Base-by-base conservation (phyloP, 2,329 filamentous ascomycete species). In the Lachnellula willkommii region DNA sequence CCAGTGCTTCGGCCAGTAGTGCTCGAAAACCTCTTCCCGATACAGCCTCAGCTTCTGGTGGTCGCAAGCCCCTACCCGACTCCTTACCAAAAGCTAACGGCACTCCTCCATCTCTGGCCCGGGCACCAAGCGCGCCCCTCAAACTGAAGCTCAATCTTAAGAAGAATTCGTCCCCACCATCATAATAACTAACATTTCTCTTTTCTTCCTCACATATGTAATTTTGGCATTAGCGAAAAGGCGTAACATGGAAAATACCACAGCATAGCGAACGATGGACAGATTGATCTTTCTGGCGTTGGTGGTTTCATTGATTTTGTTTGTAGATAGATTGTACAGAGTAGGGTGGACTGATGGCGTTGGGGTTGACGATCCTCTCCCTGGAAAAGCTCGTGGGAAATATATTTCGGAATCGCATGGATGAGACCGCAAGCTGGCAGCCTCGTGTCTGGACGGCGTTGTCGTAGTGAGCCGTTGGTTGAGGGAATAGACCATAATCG, bases 181-280 rank as follows among this genome's bases (percentile, higher is more conserved):
- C 35, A 12, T 24, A 47, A 40, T 50, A 45, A 28, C 35, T 8
- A 28, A 20, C 6, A 5, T 43, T 28, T 42, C 14, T 17, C 40
- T 48, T 56, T 24, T 35, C 50, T 17, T 26, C n/a, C 40, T 43
- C 35, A 47, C 15, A 28, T 14, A 45, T 28, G 22, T 45, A 14
- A 51, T 54, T 60, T 57, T 47, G 51, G 62, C 57, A 66, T 65
- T 66, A 67, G 63, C 64, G 65, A 65, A 32, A 62, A 50, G 62
- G 64, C 59, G 63, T 60, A 43, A 36, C 39, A 32, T 43, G 45
- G 53, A 47, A 51, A 46, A 50, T 36, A 46, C 52, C 52, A 49
- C 28, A 32, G 28, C 28, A 42, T 42, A 51, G 43, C 20, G 43
- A 50, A 35, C 49, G 36, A 28, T 39, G 17, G 36, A 46, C 28